Conservation (phyloP, 176 grass and related monocot species). For the Eleusine coracana region DNA sequence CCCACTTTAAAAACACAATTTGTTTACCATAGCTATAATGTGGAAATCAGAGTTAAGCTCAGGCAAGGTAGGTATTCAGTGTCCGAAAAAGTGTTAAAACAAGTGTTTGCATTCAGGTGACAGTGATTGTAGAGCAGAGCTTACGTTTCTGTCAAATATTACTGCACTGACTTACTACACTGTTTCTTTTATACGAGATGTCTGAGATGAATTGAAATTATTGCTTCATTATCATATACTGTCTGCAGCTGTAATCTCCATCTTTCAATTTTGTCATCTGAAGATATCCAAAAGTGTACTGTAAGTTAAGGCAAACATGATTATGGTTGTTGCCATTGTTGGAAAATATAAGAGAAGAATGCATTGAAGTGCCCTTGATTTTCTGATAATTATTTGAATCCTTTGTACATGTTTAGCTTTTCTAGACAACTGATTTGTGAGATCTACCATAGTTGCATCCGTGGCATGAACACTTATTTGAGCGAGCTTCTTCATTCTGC, state of each 20-base stretch:
- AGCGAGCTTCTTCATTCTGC: background rate
- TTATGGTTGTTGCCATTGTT: background rate
- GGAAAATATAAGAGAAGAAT: background rate
- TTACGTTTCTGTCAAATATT: background rate
- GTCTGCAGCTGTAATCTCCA: background rate
- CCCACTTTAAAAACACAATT: background rate
- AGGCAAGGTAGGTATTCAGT: background rate
- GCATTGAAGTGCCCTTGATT: conserved; percentile 8
- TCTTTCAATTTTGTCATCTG: background rate
- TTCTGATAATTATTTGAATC: background rate
- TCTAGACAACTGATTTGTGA: background rate
- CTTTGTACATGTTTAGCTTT: background rate
- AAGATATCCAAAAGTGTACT: background rate
- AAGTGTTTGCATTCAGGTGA: background rate
- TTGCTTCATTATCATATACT: background rate
- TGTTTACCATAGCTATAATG: background rate
- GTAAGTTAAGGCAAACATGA: background rate
- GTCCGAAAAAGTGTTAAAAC: background rate
- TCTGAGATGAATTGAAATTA: background rate
- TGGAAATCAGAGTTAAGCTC: background rate
- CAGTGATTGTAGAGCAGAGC: background rate
- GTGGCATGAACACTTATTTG: background rate
- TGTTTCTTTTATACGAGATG: background rate
- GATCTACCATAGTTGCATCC: background rate
- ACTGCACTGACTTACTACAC: background rate